A percentile compares a stretch with the other conserved stretches of the same genome.
Evolutionary conservation across 1,284 basidiomycete species (phyloP).

Genomic region (Pseudozyma sp.): DNA sequence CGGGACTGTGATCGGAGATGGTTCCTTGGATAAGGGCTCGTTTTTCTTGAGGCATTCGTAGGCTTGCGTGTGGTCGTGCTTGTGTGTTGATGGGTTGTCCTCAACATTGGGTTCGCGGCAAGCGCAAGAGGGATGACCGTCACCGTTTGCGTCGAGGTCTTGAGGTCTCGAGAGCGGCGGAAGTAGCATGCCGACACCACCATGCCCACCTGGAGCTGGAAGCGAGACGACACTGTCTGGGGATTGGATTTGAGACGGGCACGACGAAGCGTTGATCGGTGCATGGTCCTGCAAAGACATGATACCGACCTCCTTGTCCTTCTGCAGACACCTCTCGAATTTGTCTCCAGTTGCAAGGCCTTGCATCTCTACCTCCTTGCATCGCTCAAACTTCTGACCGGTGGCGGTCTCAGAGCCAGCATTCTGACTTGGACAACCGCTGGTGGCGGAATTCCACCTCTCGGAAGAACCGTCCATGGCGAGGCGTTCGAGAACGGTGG

Average conservation of each 20-base stretch:
- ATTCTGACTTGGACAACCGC: conserved; percentile 14
- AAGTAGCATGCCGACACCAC: conserved; percentile 25
- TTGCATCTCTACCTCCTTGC: conserved; percentile 24
- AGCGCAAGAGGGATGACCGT: conserved; percentile 29
- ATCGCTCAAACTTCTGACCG: conserved; percentile 35
- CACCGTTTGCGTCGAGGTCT: conserved; percentile 11
- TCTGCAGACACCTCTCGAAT: conserved; percentile 39
- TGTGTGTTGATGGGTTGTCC: conserved; percentile 3
- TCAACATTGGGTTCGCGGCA: conserved; percentile 24
- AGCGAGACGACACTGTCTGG: conserved; percentile 12
- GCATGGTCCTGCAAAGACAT: conserved; percentile 13
- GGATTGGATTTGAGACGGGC: conserved; percentile 3
- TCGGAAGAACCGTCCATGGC: conserved; percentile 50
- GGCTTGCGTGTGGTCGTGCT: conserved; percentile 13
- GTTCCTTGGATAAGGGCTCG: conserved; percentile 33
- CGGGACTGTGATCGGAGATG: conserved; percentile 31
- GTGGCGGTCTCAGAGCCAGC: conserved; percentile 9
- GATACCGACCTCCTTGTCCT: conserved; percentile 27
- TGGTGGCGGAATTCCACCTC: conserved; percentile 16
- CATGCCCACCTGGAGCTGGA: conserved; percentile 1
- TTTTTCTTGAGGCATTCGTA: conserved; percentile 31
- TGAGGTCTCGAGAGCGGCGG: conserved; percentile 18
- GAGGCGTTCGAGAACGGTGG: conserved; percentile 62
- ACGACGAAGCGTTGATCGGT: neutral
- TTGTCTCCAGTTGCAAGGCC: conserved; percentile 20